Evolutionary conservation across 2,329 filamentous ascomycete species (phyloP), one percentile per base, ranked within the genome.

Genomic region (Claviceps humidiphila): DNA sequence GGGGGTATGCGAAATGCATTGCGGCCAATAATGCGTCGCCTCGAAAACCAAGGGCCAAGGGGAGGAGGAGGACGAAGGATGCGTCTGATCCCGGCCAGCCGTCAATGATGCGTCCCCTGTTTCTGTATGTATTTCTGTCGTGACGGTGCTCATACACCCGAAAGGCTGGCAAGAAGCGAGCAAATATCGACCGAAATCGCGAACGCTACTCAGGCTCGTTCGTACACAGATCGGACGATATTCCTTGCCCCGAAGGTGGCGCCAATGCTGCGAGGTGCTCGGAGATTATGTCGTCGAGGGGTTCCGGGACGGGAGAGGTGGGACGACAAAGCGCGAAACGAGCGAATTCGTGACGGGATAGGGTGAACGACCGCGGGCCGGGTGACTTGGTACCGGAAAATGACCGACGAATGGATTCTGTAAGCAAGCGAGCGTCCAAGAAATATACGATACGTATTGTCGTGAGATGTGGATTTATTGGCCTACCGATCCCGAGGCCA

Each of bases 1-100:
- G 81, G 52, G 89, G 89, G 61, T 94, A 83, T 57, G 90, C 89
- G 75, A 91, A 89, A 68, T 95, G 90, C 89, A 95, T 93, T 60
- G 61, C 74, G 62, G 55, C 57, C 49, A 20, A 43, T 44, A 43
- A 22, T 43, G 26, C 37, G 38, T 24, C 22, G 37, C 14, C 24
- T 26, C 46, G 17, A 17, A 24, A 6, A 20, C 42, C 11, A 24
- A 24, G 42, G 4, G 42, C 13, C 20, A 13, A 43, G 24, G n/a
- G 20, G 5, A 22, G 13, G 17, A 42, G 17, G 17, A 16, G 4
- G 17, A 42, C 4, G 11, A 30, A 26, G n/a, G 14, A n/a, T 4
- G 17, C 17, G 39, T 22, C 4, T 26, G 17, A 20, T 47, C 17
- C 44, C 37, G 37, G 44, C 14, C 44, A 37, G 44, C 44, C 20